These are phyloP conservation scores for Chlorella sp. DNA, from an alignment of 139 green algal species.

Conservation along the genomic window DNA sequence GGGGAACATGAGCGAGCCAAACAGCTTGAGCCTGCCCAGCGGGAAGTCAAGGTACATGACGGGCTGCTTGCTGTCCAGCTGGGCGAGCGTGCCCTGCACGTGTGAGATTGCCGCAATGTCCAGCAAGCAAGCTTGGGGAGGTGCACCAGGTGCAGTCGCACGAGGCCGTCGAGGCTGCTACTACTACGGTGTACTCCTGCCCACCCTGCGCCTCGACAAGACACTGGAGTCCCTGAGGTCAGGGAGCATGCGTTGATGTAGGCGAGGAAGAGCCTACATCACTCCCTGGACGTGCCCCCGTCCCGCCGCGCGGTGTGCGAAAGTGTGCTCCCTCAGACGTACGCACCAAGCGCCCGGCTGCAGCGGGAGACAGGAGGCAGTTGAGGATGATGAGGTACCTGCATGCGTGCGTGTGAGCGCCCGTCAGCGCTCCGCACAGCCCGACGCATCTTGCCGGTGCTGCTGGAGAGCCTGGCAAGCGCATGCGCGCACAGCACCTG, in stretches of 20 bases:
- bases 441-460: too few species aligned
- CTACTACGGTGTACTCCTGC: neutral
- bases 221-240: neutral
- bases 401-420: too few species aligned
- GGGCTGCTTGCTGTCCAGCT: slow-evolving; percentile 76
- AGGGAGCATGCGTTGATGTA: neutral
- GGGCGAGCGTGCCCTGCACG: slow-evolving; percentile 58
- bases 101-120: neutral
- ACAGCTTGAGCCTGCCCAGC: slow-evolving; percentile 66
- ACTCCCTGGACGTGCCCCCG: too few species aligned
- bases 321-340: too few species aligned
- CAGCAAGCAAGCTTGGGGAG: neutral
- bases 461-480: too few species aligned
- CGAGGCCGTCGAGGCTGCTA: neutral
- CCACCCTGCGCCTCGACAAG: neutral
- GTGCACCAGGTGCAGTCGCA: neutral
- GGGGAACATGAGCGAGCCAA: slow-evolving; percentile 70
- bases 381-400: slow-evolving; percentile 68
- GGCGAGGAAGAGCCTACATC: neutral
- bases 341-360: slow-evolving; percentile 52
- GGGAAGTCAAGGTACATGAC: slow-evolving; percentile 87
- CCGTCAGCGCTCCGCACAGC: too few species aligned
- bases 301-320: too few species aligned
- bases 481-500: too few species aligned
- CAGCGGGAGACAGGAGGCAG: slow-evolving; percentile 46